Conservation (phyloP, 2,329 filamentous ascomycete genomes). For the Teratosphaeria gauchensis region DNA sequence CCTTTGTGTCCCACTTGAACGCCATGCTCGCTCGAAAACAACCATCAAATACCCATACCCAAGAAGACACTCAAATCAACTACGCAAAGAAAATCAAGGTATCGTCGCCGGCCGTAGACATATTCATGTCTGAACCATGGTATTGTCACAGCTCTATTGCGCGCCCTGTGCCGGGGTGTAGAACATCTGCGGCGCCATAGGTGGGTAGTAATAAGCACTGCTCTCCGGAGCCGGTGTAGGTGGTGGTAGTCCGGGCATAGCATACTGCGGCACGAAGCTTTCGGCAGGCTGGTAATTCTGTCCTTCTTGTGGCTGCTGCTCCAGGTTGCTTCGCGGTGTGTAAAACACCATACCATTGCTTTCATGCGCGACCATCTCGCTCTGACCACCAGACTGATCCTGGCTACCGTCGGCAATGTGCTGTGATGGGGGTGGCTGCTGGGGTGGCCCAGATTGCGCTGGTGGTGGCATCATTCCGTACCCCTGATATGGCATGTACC, state of each 20-base stretch:
- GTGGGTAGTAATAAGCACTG: constrained; percentile 4
- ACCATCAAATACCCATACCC: background rate
- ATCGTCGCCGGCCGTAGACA: background rate
- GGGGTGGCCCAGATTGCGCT: constrained; percentile 16
- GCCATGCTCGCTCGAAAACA: background rate
- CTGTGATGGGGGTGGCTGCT: background rate
- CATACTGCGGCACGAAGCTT: constrained; percentile 25
- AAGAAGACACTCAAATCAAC: background rate
- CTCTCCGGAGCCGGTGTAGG: constrained; percentile 6
- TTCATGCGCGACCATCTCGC: constrained; percentile 66
- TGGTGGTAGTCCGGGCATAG: constrained; percentile 23
- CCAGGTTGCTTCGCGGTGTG: constrained; percentile 32
- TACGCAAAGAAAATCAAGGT: background rate
- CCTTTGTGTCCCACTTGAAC: background rate
- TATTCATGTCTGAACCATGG: background rate
- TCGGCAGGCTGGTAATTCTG: constrained; percentile 25
- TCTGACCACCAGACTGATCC: constrained; percentile 27
- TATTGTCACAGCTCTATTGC: background rate
- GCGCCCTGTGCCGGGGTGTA: background rate
- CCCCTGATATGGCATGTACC: constrained; percentile 22
- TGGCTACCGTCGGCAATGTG: constrained; percentile 5
- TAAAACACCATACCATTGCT: constrained; percentile 96
- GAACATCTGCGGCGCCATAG: constrained; percentile 1
- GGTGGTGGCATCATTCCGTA: constrained; percentile 25
- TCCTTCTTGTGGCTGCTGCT: constrained; percentile 14